phyloP scores from a whole-genome alignment of 148 eudicot genomes.

The Limonium bicolor region DNA sequence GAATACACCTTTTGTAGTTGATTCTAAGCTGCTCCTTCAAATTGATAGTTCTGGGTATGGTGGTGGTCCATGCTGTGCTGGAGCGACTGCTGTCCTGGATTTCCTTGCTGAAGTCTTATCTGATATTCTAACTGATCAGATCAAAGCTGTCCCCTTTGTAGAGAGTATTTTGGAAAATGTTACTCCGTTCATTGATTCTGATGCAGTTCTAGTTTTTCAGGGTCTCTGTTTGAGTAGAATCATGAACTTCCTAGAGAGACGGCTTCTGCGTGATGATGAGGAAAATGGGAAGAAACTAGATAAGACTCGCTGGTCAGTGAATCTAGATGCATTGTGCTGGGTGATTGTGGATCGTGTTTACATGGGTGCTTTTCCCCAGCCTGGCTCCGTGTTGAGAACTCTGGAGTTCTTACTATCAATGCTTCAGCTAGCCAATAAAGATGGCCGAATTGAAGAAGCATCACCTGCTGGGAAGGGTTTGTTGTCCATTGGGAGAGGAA shows the following conservation, averaged over 20 bases:
- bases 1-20: slow-evolving; percentile 30
- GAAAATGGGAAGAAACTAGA: slow-evolving; percentile 82
- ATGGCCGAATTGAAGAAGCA: slow-evolving; percentile 80
- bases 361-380: slow-evolving; percentile 97
- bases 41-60: slow-evolving; percentile 87
- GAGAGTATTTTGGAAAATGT: slow-evolving; percentile 79
- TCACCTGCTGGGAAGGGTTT: slow-evolving; percentile 65
- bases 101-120: slow-evolving; percentile 86
- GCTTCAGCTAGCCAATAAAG: slow-evolving; percentile 96
- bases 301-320: slow-evolving; percentile 78
- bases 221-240: slow-evolving; percentile 92
- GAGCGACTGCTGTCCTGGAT: slow-evolving; percentile 88
- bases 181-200: slow-evolving; percentile 70
- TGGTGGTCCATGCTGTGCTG: slow-evolving; percentile 93
- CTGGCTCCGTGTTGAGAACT: slow-evolving; percentile 59
- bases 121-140: slow-evolving; percentile 75
- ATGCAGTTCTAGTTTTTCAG: slow-evolving; percentile 82
- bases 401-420: slow-evolving; percentile 89
- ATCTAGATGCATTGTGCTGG: slow-evolving; percentile 75
- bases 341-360: slow-evolving; percentile 91
- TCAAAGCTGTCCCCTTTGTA: slow-evolving; percentile 60
- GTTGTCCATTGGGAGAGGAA: slow-evolving; percentile 82
- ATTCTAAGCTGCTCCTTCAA: slow-evolving; percentile 57
- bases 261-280: slow-evolving; percentile 91
- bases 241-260: slow-evolving; percentile 93